Conservation (phyloP, 192 early-diverging fungal species). For the Phlyctochytrium bullatum region DNA sequence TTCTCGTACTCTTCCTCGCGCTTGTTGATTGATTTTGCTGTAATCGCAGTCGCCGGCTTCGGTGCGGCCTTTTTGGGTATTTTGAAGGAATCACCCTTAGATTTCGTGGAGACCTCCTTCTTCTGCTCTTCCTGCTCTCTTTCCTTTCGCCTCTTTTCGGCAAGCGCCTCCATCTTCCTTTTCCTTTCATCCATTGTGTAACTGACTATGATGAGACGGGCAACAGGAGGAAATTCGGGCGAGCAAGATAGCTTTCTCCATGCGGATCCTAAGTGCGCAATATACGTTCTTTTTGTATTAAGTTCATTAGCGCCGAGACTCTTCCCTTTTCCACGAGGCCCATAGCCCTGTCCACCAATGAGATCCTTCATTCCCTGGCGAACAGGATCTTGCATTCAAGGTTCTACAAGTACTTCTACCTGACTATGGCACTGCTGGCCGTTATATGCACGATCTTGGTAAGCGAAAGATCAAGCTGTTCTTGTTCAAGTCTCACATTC, state of each 20-base stretch:
- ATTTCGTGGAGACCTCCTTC: too few relatives aligned
- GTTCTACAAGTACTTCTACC: constrained; percentile 57
- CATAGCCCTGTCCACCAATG: constrained; percentile 14
- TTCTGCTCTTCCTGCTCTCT: too few relatives aligned
- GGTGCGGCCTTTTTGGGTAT: too few relatives aligned
- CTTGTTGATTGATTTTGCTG: constrained; percentile 15
- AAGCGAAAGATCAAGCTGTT: constrained; percentile 1
- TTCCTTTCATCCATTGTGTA: too few relatives aligned
- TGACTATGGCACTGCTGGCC: constrained; percentile 44
- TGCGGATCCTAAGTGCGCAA: too few relatives aligned
- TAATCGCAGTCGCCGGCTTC: constrained; percentile 4
- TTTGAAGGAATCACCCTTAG: too few relatives aligned
- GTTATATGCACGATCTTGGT: constrained; percentile 46
- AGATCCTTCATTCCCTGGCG: constrained; percentile 53
- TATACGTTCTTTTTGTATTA: too few relatives aligned
- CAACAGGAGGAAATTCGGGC: too few relatives aligned
- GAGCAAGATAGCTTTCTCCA: too few relatives aligned
- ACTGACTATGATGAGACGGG: too few relatives aligned
- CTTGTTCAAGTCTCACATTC: not conserved
- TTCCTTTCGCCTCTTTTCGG: too few relatives aligned
- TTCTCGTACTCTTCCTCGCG: constrained; percentile 16
- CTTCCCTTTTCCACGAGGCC: not conserved
- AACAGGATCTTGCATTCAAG: constrained; percentile 61
- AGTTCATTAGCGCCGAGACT: not conserved
- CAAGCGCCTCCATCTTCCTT: too few relatives aligned